Conservation (phyloP, 495 filamentous ascomycete genomes). For the Trichocladium uniseriatum region DNA sequence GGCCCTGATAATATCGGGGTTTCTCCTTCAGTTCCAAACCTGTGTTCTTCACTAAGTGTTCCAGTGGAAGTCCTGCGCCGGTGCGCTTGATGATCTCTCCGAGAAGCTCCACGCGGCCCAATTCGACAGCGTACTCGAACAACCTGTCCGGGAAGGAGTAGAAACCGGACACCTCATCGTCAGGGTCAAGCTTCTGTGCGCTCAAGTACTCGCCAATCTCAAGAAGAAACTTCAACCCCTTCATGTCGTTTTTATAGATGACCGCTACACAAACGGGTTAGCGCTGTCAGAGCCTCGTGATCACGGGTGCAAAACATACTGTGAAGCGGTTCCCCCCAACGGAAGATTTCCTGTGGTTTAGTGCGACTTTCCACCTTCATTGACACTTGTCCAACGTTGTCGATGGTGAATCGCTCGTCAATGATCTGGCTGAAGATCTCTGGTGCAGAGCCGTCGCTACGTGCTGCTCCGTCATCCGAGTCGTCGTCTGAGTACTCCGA, state of each 20-base stretch:
- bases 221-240: constrained; percentile 31
- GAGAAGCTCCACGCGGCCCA: constrained; percentile 33
- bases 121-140: constrained; percentile 24
- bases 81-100: constrained; percentile 35
- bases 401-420: constrained; percentile 56
- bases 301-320: not conserved
- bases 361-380: constrained; percentile 52
- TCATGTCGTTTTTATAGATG: constrained; percentile 26
- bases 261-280: constrained; percentile 23
- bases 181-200: constrained; percentile 16
- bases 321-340: constrained; percentile 10
- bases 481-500: constrained; percentile 18
- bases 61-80: constrained; percentile 56
- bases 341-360: constrained; percentile 40
- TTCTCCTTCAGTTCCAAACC: constrained; percentile 51
- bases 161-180: constrained; percentile 21
- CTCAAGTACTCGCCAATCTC: constrained; percentile 24
- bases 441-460: constrained; percentile 24
- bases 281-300: not conserved
- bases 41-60: constrained; percentile 49
- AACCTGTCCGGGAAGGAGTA: constrained; percentile 25
- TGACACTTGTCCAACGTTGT: constrained; percentile 56
- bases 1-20: constrained; percentile 59
- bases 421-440: constrained; percentile 44
- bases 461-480: constrained; percentile 19